Conservation (phyloP, 805 yeast genomes). For the Phaffomyces antillensis region DNA sequence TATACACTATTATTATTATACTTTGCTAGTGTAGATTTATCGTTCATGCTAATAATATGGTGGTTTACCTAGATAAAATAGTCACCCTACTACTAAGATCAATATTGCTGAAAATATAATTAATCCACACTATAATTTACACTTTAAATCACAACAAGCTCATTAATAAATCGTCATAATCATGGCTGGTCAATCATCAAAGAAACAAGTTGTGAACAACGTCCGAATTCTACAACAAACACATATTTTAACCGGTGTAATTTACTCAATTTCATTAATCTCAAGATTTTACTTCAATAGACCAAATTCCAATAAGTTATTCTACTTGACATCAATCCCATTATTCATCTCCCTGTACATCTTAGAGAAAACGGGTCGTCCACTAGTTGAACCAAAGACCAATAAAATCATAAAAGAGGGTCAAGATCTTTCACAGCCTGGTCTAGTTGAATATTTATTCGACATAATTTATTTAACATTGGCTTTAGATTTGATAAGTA, state of each 20-base stretch:
- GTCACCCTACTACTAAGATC: too few species aligned
- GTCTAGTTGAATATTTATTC: constrained; percentile 47
- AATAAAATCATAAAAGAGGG: constrained; percentile 38
- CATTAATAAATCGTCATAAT: too few species aligned
- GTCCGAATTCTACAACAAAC: constrained; percentile 32
- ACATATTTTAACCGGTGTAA: constrained; percentile 25
- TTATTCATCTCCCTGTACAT: constrained; percentile 32
- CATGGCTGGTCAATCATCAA: constrained; percentile 55
- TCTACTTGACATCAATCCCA: constrained; percentile 25
- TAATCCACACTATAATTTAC: too few species aligned
- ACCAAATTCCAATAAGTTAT: constrained; percentile 27
- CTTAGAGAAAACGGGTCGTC: constrained; percentile 45
- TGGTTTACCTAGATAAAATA: too few species aligned
- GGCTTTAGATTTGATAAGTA: constrained; percentile 37
- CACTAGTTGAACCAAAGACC: constrained; percentile 29
- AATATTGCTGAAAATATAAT: too few species aligned
- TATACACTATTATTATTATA: too few species aligned
- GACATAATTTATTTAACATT: constrained; percentile 49
- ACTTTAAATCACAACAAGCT: too few species aligned
- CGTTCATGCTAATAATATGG: too few species aligned
- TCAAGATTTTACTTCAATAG: constrained; percentile 28
- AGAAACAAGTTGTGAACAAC: constrained; percentile 43
- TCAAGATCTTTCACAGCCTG: constrained; percentile 40
- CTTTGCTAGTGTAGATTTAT: too few species aligned
- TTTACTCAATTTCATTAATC: constrained; percentile 24